Evolutionary conservation across 2,329 filamentous ascomycete genomes (phyloP).

Genomic region (Beauveria bassiana): DNA sequence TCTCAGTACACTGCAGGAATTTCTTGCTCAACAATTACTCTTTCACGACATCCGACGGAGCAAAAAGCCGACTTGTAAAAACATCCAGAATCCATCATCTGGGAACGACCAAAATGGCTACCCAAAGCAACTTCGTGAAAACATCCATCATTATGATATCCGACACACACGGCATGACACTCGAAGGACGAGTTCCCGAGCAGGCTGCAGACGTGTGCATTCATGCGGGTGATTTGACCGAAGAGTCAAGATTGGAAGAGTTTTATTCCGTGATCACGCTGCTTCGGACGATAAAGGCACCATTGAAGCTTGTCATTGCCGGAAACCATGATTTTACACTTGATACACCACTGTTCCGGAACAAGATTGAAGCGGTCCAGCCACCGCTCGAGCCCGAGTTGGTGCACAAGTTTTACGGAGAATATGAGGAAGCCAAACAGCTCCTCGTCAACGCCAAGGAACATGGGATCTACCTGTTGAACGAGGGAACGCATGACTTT

Average conservation of each 20-base stretch:
- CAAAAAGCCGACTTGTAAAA: no score
- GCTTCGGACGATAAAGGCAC: slow-evolving; percentile 31
- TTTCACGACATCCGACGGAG: no score
- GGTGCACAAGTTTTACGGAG: slow-evolving; percentile 27
- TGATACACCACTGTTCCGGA: slow-evolving; percentile 26
- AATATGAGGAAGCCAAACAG: slow-evolving; percentile 25
- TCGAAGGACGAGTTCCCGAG: background rate
- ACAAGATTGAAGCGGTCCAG: slow-evolving; percentile 17
- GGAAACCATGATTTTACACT: slow-evolving; percentile 45
- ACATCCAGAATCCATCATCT: no score
- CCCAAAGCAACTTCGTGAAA: slow-evolving; percentile 1
- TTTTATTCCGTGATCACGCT: slow-evolving; percentile 29
- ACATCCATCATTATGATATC: slow-evolving; percentile 19
- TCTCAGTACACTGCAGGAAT: no score
- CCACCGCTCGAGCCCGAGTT: slow-evolving; percentile 2
- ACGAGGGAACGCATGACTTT: slow-evolving; percentile 35
- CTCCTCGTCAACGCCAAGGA: slow-evolving; percentile 19
- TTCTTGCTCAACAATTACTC: no score
- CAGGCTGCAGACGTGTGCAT: slow-evolving; percentile 33
- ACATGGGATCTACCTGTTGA: slow-evolving; percentile 31
- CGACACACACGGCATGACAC: slow-evolving; percentile 18
- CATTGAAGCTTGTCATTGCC: slow-evolving; percentile 41
- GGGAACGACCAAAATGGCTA: background rate
- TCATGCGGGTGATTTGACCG: slow-evolving; percentile 43
- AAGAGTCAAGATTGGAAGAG: slow-evolving; percentile 33